phyloP scores from a whole-genome alignment of 306 rosid species.

The Arachis stenosperma region DNA sequence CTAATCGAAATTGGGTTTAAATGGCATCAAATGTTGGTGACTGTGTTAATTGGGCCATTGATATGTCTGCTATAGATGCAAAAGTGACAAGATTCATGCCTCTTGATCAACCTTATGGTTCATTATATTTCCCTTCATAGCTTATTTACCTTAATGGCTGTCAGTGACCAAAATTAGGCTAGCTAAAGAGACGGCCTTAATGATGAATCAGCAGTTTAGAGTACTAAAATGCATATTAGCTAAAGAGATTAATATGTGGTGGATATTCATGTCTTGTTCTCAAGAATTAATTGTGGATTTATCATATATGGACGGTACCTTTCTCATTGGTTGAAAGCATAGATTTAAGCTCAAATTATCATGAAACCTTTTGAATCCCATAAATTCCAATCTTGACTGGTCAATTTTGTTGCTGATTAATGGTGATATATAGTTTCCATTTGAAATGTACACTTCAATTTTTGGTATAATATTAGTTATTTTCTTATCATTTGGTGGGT shows the following conservation, averaged over 20 bases:
- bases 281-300: too few species aligned
- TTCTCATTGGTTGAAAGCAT: too few species aligned
- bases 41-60: neutral
- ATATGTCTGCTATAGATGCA: neutral
- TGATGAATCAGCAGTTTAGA: neutral
- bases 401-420: neutral
- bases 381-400: neutral
- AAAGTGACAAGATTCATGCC: neutral
- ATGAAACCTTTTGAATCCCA: neutral
- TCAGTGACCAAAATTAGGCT: neutral
- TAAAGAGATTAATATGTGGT: neutral
- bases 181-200: neutral
- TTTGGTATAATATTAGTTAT: neutral
- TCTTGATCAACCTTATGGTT: neutral
- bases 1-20: constrained; percentile 10
- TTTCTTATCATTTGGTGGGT: neutral
- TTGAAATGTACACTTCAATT: too few species aligned
- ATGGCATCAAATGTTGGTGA: constrained; percentile 17
- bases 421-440: too few species aligned
- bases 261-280: neutral
- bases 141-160: neutral
- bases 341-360: neutral
- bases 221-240: neutral
- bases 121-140: neutral
- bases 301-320: too few species aligned